Evolutionary conservation across 1,139 yeast species (phyloP), one percentile per base, ranked within the genome.

Genomic region (Geotrichum citri-aurantii): DNA sequence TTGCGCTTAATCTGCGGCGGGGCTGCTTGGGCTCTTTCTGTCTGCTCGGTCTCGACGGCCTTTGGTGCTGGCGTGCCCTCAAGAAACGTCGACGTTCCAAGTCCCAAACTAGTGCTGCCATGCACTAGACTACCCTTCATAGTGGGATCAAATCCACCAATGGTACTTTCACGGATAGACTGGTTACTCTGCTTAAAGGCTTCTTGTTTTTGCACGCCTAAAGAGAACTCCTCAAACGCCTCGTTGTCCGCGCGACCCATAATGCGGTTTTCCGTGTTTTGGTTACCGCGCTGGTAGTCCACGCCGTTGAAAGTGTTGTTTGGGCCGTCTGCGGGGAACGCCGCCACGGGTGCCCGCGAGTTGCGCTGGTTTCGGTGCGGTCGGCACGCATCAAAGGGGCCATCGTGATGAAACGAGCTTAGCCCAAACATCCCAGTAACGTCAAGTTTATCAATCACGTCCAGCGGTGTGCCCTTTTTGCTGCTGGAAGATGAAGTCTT

Each of bases 381-480:
- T 5, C 95, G 88, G 73, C 98, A 92, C 1, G 99, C 99, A 73
- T 93, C 99, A 72, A 93, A 93, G 19, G 99, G 99, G 14, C 99
- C 99, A 73, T 93, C 99, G 72, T 93, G 99, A 73, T 93, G 99
- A 79, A 93, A 93, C 21, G 57, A 50, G 29, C 88, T 88, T 50
- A 89, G 86, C n/a, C 97, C 97, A 71, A 88, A 92, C 64, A 93
- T 80, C 0, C 96, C 98, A 7, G 98, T 91, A 46, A 92, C 98
- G 71, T 93, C 99, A 65, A 93, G 79, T 73, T 88, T 88, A 75
- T 93, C 99, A 67, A 93, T 93, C 4, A 96, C 89, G 70, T 93
- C 99, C 64, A 93, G 68, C 14, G 78, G 78, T 26, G 69, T 69
- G 42, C 68, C 80, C 78, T 58, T 77, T 74, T 60, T 77, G 73